phyloP scores from a whole-genome alignment of 805 yeast species.

The Candida silvicultrix region DNA sequence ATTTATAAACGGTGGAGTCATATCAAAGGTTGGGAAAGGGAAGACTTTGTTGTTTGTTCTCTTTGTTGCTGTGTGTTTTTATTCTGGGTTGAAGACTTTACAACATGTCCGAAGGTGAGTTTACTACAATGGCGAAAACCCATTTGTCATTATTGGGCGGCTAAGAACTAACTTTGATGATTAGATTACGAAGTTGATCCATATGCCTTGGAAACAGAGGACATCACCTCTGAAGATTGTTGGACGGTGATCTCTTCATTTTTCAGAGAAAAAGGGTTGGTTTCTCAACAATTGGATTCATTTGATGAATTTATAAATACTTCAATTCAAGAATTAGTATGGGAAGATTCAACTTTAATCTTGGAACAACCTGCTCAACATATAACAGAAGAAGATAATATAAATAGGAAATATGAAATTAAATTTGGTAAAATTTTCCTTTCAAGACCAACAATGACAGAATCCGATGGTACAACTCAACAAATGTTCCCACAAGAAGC shows the following conservation, averaged over 20 bases:
- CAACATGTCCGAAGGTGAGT: constrained; percentile 4
- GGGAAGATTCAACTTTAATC: constrained; percentile 91
- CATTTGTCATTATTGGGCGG: too few species aligned
- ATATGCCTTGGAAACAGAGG: constrained; percentile 62
- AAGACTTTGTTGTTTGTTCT: too few species aligned
- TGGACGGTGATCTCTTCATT: constrained; percentile 98
- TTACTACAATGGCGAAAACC: background rate
- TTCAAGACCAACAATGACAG: constrained; percentile 97
- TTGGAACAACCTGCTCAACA: constrained; percentile 99
- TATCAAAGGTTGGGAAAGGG: too few species aligned
- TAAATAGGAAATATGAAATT: constrained; percentile 89
- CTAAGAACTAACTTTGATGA: constrained; percentile 12
- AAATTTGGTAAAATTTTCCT: constrained; percentile 96
- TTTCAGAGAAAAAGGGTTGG: constrained; percentile 94
- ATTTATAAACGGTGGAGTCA: too few species aligned
- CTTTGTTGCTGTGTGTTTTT: background rate
- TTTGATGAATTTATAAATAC: constrained; percentile 97
- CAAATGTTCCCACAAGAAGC: constrained; percentile 99
- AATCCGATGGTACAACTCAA: constrained; percentile 99
- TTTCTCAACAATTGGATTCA: constrained; percentile 96
- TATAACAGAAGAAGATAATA: constrained; percentile 81
- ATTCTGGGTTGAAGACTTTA: too few species aligned
- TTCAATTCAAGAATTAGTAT: constrained; percentile 92
- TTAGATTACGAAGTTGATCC: constrained; percentile 47
- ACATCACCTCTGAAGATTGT: constrained; percentile 95